These are phyloP conservation scores for Tagetes patula DNA, from an alignment of 129 eudicot species.

Conservation along the genomic window DNA sequence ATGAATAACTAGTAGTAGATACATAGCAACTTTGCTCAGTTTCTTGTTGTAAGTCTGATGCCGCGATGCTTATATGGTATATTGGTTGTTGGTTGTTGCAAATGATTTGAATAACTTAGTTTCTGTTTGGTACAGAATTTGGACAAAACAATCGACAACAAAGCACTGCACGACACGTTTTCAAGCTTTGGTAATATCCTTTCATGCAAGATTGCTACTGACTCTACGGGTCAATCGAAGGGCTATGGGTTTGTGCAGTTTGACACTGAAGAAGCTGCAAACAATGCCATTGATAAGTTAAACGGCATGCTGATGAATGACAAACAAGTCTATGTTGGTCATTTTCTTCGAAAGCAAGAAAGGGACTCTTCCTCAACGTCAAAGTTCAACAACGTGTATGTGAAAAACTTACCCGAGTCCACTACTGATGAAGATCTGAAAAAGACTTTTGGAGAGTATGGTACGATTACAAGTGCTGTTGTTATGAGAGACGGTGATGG, in stretches of 20 bases:
- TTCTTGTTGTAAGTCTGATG: neutral
- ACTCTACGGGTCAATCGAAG: neutral
- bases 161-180: slow-evolving; percentile 5
- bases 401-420: slow-evolving; percentile 44
- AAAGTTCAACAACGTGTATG: slow-evolving; percentile 46
- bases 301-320: slow-evolving; percentile 29
- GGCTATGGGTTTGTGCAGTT: slow-evolving; percentile 1
- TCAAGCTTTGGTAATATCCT: slow-evolving; percentile 9
- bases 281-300: slow-evolving; percentile 18
- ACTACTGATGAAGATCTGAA: slow-evolving; percentile 44
- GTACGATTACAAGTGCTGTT: slow-evolving; percentile 37
- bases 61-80: neutral
- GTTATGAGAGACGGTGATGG: slow-evolving; percentile 45
- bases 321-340: slow-evolving; percentile 41
- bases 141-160: slow-evolving; percentile 2
- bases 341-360: slow-evolving; percentile 43
- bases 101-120: neutral
- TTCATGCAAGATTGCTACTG: slow-evolving; percentile 1
- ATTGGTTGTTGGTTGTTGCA: neutral
- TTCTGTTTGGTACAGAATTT: neutral
- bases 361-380: slow-evolving; percentile 31
- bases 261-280: slow-evolving; percentile 5
- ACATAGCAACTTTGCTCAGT: neutral
- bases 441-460: slow-evolving; percentile 40
- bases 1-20: neutral